Evolutionary conservation across 179 eudicot species (phyloP), one percentile per base, ranked within the genome.

Genomic region (Nepenthes alata): DNA sequence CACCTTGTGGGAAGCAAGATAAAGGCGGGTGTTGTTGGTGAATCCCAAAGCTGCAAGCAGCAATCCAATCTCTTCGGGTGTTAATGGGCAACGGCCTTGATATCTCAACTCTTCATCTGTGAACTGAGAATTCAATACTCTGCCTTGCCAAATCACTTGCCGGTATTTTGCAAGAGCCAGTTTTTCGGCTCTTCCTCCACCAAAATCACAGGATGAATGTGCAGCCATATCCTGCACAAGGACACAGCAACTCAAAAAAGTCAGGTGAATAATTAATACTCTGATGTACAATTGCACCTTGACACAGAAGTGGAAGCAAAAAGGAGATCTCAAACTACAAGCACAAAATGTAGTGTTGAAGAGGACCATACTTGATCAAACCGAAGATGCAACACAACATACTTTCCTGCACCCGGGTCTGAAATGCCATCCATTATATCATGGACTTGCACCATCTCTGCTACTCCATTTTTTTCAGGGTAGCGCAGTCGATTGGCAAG

Each of bases 1-100:
- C 11, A 91, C 98, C 98, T 89, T 89, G 73, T 93, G 98, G 59
- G 98, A 93, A 73, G 98, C 98, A 62, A 93, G 90, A 78, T 93
- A 93, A 4, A 93, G 83, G 67, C 85, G 86, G 37, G 98, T 89
- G 50, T 48, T 74, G 58, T 83, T 86, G 72, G 78, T 67, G 68
- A 93, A 89, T 41, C 98, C 98, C 72, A 93, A 74, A 76, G 96
- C 98, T 57, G 87, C 78, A 51, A 93, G 67, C 64, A 87, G 57
- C 59, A 93, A 75, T 60, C 96, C 98, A 55, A 89, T 87, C 75
- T 93, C 98, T 78, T 93, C 98, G 3, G 98, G 98, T 47, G 98
- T 93, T 69, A 93, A 72, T 35, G 96, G 98, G 70, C 98, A 93
- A 15, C 97, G 93, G 1, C 98, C 98, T 65, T 89, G 98, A 70